Conservation (phyloP, 2,329 filamentous ascomycete genomes). For the Mycocentrospora acerina region DNA sequence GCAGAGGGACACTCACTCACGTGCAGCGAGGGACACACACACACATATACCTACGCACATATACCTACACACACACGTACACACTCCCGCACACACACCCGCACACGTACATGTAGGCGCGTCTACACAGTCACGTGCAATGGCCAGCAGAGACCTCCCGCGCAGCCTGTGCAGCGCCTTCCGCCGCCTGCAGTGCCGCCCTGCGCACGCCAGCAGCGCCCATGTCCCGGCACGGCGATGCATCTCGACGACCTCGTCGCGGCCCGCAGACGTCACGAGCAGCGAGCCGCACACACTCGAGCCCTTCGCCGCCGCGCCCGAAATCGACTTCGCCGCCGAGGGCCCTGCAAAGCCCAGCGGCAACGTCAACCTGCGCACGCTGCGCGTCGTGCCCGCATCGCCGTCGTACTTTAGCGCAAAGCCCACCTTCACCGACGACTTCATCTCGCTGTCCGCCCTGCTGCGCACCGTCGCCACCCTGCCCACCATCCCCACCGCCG, state of each 20-base stretch:
- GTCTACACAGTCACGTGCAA: too few relatives aligned
- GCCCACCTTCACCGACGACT: conserved; percentile 82
- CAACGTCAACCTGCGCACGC: conserved; percentile 28
- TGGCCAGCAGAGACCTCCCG: conserved; percentile 37
- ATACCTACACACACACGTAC: too few relatives aligned
- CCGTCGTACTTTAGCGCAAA: conserved; percentile 93
- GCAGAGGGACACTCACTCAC: too few relatives aligned
- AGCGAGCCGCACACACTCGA: conserved; percentile 21
- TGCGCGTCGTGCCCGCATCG: conserved; percentile 78
- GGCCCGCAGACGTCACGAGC: conserved; percentile 24
- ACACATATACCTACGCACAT: too few relatives aligned
- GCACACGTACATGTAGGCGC: too few relatives aligned
- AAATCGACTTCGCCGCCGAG: conserved; percentile 43
- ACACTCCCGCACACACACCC: too few relatives aligned
- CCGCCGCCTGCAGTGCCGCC: conserved; percentile 20
- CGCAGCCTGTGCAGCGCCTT: conserved; percentile 29
- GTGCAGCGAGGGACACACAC: too few relatives aligned
- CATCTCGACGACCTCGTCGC: conserved; percentile 35
- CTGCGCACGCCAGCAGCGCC: conserved; percentile 27
- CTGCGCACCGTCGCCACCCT: conserved; percentile 71
- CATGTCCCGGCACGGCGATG: conserved; percentile 27
- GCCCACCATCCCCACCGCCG: conserved; percentile 64
- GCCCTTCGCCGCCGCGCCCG: conserved; percentile 46
- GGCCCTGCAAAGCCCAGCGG: conserved; percentile 12
- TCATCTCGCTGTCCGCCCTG: conserved; percentile 71